Evolutionary conservation across 345 rosid genomes (phyloP).

Genomic region (Diplotaxis tenuifolia): DNA sequence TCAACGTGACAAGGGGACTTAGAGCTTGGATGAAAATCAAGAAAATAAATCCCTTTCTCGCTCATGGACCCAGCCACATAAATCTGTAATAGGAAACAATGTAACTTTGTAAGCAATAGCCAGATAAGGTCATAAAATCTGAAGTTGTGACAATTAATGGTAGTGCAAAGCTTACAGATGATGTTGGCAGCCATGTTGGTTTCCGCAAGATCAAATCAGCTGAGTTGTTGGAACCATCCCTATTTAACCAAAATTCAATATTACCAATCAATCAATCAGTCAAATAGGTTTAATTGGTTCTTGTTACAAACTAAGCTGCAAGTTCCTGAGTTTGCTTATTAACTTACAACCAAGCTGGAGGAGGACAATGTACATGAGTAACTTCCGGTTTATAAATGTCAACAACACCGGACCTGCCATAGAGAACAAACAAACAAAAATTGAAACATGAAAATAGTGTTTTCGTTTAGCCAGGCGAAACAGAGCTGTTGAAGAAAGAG

Average conservation of each 20-base stretch:
- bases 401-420: conserved; percentile 85
- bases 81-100: conserved; percentile 47
- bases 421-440: neutral
- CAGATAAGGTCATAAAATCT: neutral
- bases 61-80: conserved; percentile 76
- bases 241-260: conserved; percentile 35
- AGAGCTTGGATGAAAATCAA: conserved; percentile 81
- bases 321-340: conserved; percentile 3
- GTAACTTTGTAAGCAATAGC: neutral
- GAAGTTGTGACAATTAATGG: neutral
- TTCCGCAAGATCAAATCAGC: conserved; percentile 54
- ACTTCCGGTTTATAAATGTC: conserved; percentile 59
- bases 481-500: conserved; percentile 6
- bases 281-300: neutral
- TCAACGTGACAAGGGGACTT: conserved; percentile 89
- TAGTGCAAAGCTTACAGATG: conserved; percentile 56
- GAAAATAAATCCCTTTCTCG: conserved; percentile 74
- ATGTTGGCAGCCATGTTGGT: conserved; percentile 82
- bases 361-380: conserved; percentile 96
- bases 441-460: conserved; percentile 6
- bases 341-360: conserved; percentile 97
- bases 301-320: neutral
- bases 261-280: neutral
- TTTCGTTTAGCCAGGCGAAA: neutral
- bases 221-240: conserved; percentile 49